A percentile compares a stretch with the other conserved stretches of the same genome.
Evolutionary conservation across 2,329 filamentous ascomycete species (phyloP).

Genomic region (Trichoderma endophyticum): DNA sequence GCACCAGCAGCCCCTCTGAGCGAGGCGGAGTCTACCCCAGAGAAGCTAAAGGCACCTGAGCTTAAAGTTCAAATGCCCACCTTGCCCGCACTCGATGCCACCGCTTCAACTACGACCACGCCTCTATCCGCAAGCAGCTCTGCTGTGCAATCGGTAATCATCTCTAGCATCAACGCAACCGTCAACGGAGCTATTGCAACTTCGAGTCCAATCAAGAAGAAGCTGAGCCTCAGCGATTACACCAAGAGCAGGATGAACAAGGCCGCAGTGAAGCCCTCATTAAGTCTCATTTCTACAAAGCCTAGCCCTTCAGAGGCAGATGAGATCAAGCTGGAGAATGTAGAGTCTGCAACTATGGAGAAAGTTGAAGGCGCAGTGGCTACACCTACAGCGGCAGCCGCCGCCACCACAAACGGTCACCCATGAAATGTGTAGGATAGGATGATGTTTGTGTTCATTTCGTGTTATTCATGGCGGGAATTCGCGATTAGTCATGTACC

Average conservation of each 20-base stretch:
- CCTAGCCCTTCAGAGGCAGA: conserved; percentile 36
- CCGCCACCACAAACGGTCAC: conserved; percentile 28
- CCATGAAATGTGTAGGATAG: conserved; percentile 26
- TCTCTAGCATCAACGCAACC: conserved; percentile 39
- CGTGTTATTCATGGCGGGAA: neutral
- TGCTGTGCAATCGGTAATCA: conserved; percentile 50
- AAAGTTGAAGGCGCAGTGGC: conserved; percentile 29
- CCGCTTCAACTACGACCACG: conserved; percentile 39
- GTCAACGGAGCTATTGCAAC: conserved; percentile 45
- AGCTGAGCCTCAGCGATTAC: conserved; percentile 64
- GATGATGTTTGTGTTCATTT: conserved; percentile 27
- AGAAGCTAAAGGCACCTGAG: conserved; percentile 44
- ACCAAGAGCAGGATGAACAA: conserved; percentile 58
- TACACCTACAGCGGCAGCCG: conserved; percentile 23
- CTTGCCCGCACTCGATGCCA: conserved; percentile 48
- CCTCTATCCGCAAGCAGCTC: conserved; percentile 46
- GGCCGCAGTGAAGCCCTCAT: conserved; percentile 39
- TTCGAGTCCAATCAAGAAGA: conserved; percentile 64
- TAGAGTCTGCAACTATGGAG: conserved; percentile 31
- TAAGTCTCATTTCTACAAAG: conserved; percentile 30
- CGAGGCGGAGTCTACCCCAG: neutral
- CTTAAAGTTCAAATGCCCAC: conserved; percentile 57
- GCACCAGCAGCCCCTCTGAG: conserved; percentile 27
- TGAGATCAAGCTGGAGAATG: conserved; percentile 37
- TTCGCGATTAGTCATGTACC: conserved; percentile 20